phyloP scores from a whole-genome alignment of 306 rosid species.

The Lablab purpureus region DNA sequence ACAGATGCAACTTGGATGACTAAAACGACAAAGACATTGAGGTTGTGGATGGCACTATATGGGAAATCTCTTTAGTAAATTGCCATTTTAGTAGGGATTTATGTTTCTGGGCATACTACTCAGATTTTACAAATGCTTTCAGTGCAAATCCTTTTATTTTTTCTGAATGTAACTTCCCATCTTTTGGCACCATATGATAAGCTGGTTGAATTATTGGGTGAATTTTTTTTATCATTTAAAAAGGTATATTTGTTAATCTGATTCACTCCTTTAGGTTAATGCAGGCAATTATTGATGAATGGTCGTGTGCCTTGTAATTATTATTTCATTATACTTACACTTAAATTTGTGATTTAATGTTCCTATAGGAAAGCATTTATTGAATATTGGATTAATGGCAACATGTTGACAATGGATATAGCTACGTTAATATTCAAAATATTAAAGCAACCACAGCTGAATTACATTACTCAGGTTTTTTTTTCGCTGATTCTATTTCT shows the following conservation, averaged over 20 bases:
- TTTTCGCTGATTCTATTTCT: conserved; percentile 36
- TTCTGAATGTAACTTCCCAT: neutral
- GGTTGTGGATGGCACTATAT: neutral
- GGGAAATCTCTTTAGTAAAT: neutral
- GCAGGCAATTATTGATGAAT: conserved; percentile 26
- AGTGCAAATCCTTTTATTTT: neutral
- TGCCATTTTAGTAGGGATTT: neutral
- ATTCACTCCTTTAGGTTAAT: conserved; percentile 34
- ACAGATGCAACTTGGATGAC: neutral
- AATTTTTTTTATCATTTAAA: conserved; percentile 17
- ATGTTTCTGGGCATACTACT: neutral
- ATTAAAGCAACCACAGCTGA: conserved; percentile 89
- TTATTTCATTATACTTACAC: conserved; percentile 38
- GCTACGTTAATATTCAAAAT: conserved; percentile 80
- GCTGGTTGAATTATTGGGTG: conserved; percentile 37
- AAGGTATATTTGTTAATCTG: conserved; percentile 16
- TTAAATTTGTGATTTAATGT: conserved; percentile 39
- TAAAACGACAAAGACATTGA: neutral
- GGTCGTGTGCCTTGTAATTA: conserved; percentile 41
- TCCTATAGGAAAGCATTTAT: conserved; percentile 78
- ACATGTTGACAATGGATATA: conserved; percentile 83
- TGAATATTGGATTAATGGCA: conserved; percentile 88
- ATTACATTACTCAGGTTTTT: conserved; percentile 82
- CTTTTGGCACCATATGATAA: neutral
- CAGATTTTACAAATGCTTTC: neutral